These are phyloP conservation scores for Saccharum officinarum DNA, from an alignment of 176 grass and related monocot genomes.

Conservation along the genomic window DNA sequence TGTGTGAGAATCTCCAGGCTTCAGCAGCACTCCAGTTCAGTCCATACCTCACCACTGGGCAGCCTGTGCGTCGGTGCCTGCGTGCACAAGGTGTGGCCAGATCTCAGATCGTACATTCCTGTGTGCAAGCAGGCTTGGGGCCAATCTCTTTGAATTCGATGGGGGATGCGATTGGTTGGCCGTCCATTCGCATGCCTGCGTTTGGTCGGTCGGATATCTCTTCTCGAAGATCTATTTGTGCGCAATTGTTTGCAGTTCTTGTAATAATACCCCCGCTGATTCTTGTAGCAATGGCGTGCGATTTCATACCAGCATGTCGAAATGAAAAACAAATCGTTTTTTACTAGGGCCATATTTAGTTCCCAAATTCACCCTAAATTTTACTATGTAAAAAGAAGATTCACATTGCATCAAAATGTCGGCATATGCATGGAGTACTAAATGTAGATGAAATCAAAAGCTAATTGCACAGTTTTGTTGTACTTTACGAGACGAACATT, in stretches of 20 bases:
- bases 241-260: neutral
- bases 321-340: neutral
- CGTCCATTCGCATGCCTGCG: neutral
- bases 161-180: neutral
- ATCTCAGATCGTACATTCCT: conserved; percentile 2
- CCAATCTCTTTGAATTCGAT: conserved; percentile 6
- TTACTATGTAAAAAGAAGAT: too few species aligned
- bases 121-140: neutral
- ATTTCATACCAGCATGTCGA: neutral
- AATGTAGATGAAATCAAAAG: too few species aligned
- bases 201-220: neutral
- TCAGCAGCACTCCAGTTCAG: neutral
- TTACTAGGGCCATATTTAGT: neutral
- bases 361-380: too few species aligned
- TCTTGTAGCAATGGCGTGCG: neutral
- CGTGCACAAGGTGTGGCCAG: neutral
- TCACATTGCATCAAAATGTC: too few species aligned
- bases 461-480: too few species aligned
- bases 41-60: neutral
- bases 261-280: neutral
- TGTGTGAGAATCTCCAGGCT: neutral
- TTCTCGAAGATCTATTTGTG: neutral
- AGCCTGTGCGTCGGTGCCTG: conserved; percentile 39
- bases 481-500: too few species aligned
- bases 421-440: too few species aligned